Base-by-base conservation (phyloP, 345 rosid species). In the Eucalyptus tenuipes region DNA sequence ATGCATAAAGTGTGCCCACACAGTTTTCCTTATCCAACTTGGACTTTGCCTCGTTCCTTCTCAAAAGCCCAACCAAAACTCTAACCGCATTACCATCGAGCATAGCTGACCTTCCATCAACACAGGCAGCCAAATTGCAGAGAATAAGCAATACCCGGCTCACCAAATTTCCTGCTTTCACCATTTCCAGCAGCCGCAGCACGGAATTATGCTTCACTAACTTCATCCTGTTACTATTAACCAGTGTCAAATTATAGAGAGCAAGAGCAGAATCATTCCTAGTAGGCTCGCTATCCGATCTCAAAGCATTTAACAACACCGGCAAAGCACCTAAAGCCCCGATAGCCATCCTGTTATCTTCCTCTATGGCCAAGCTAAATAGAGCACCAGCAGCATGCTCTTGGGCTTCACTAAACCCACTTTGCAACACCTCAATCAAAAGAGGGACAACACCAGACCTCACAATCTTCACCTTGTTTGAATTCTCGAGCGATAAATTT, bases 321-420 rank as follows among this genome's bases (percentile, higher is more conserved):
- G 94, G 97, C 85, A 96, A 89, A 53, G 97, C 99, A 13, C 99
- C 98, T 50, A 97, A 90, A 20, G 94, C 99, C 40, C 97, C 99
- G 14, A 96, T 95, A 49, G 97, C 98, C 93, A 95, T 95, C 90
- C 95, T 95, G 89, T 94, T 97, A 88, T 95, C 94, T 52, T 96
- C 97, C 37, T 97, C 98, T 20, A 96, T 90, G 31, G 99, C 94
- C 85, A 97, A 91, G 61, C 99, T 96, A 87, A 97, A 97, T 49
- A 97, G 81, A n/a, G 96, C 95, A 11, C 97, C 99, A 12, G 95
- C 91, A 2, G 97, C 99, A 89, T 96, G 99, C 42, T 95, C 96
- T 86, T 94, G 96, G 18, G 98, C 91, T 85, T 97, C 98, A 12
- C 91, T 89, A 8, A 94, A 94, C 29, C 98, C 98, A 17, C 97